Conservation (phyloP, 768 basidiomycete genomes). For the Gelatoporia subvermispora region DNA sequence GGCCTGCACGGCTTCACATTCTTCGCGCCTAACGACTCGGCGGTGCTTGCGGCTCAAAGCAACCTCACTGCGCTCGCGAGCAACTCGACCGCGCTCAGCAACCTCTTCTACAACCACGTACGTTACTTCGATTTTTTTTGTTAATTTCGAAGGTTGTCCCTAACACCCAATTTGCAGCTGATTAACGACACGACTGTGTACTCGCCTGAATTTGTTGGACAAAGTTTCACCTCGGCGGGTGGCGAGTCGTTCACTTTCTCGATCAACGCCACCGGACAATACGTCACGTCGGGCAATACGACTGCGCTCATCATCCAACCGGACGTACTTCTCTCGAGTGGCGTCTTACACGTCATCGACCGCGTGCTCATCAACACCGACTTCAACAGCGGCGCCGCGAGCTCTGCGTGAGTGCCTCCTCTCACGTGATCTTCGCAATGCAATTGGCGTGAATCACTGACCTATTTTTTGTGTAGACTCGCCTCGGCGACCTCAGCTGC, state of each 20-base stretch:
- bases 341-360: conserved; percentile 64
- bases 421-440: not conserved
- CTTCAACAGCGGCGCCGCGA: conserved; percentile 38
- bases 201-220: conserved; percentile 42
- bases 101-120: conserved; percentile 59
- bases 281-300: conserved; percentile 42
- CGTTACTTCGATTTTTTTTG: conserved; percentile 14
- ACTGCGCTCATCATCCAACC: conserved; percentile 50
- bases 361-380: conserved; percentile 45
- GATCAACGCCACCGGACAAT: conserved; percentile 54
- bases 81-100: conserved; percentile 42
- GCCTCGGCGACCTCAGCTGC: conserved; percentile 48
- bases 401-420: conserved; percentile 43
- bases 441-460: not conserved
- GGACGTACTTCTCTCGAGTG: conserved; percentile 61
- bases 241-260: conserved; percentile 50
- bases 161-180: conserved; percentile 30
- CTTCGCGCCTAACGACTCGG: conserved; percentile 58
- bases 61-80: conserved; percentile 27
- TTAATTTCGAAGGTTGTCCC: not conserved
- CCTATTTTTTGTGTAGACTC: conserved; percentile 18
- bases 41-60: conserved; percentile 35
- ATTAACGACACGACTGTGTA: conserved; percentile 69
- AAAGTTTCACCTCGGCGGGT: conserved; percentile 45
- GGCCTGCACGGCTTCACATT: conserved; percentile 53